These are phyloP conservation scores for Camellia granthamiana DNA, from an alignment of 148 eudicot genomes.

Conservation along the genomic window DNA sequence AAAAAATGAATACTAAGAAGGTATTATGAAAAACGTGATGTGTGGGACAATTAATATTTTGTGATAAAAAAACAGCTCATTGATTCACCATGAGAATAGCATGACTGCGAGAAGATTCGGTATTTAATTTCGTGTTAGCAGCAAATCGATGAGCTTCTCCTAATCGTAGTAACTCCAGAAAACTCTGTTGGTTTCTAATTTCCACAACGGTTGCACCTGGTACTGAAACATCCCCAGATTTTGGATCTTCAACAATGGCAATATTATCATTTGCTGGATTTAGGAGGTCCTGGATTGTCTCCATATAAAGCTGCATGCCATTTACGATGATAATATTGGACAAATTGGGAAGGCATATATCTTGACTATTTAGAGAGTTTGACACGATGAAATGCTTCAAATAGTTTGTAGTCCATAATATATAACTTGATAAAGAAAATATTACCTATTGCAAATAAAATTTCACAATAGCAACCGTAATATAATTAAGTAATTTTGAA, in stretches of 20 bases:
- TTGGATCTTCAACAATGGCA: conserved; percentile 76
- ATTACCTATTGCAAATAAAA: background rate
- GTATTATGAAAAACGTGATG: background rate
- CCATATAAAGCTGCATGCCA: conserved; percentile 73
- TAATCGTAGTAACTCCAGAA: conserved; percentile 64
- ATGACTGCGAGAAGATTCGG: conserved; percentile 94
- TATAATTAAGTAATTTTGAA: background rate
- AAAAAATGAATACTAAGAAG: background rate
- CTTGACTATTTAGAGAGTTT: background rate
- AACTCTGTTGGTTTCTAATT: conserved; percentile 59
- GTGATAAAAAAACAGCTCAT: background rate
- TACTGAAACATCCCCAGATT: conserved; percentile 83
- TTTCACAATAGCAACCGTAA: background rate
- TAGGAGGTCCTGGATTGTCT: conserved; percentile 80
- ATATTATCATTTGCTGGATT: conserved; percentile 89
- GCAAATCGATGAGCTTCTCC: conserved; percentile 90
- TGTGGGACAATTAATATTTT: background rate
- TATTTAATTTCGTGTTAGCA: conserved; percentile 84
- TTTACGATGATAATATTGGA: background rate
- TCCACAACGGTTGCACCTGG: conserved; percentile 83
- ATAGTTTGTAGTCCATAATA: background rate
- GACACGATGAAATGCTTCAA: background rate
- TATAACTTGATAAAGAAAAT: background rate
- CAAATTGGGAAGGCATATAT: background rate
- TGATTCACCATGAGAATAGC: conserved; percentile 71